Evolutionary conservation across 2,329 filamentous ascomycete genomes (phyloP).

Genomic region (Tolypocladium ovalisporum): DNA sequence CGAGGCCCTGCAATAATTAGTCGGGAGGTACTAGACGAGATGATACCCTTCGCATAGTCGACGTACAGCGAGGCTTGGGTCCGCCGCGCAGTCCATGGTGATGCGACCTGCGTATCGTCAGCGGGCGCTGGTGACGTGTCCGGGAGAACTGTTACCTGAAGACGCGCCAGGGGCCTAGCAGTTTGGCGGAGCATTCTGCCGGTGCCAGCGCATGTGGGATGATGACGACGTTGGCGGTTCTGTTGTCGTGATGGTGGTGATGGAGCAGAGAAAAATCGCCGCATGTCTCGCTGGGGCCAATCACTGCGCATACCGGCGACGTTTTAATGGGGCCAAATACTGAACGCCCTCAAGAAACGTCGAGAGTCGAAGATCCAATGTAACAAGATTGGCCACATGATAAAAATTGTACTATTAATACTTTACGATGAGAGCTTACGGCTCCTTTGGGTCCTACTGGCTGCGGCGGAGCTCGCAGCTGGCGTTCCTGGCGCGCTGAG

Average conservation of each 20-base stretch:
- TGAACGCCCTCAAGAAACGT: not conserved
- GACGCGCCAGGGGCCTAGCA: slow-evolving; percentile 12
- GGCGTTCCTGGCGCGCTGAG: not conserved
- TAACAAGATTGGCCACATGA: not conserved
- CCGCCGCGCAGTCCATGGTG: slow-evolving; percentile 1
- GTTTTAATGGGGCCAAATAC: not conserved
- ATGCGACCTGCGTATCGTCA: not conserved
- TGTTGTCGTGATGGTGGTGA: slow-evolving; percentile 3
- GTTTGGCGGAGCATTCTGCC: slow-evolving; percentile 19
- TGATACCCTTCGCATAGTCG: not conserved
- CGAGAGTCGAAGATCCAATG: too few species aligned
- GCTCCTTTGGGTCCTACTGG: not conserved
- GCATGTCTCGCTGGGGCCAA: not conserved
- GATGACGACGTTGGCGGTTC: not conserved
- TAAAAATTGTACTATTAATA: not conserved
- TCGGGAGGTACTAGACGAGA: not conserved
- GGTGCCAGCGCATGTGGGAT: slow-evolving; percentile 7
- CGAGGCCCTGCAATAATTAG: not conserved
- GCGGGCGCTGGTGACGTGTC: not conserved
- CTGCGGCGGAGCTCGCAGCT: not conserved
- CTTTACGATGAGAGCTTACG: not conserved
- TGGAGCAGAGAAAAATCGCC: not conserved
- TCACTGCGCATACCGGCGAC: not conserved
- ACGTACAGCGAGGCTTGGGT: slow-evolving; percentile 2
- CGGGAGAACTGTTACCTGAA: slow-evolving; percentile 10